Percentiles rank a stretch among this genome's conserved stretches.
Evolutionary conservation across 768 basidiomycete species (phyloP).

Genomic region (Coprinellus aureogranulatus): DNA sequence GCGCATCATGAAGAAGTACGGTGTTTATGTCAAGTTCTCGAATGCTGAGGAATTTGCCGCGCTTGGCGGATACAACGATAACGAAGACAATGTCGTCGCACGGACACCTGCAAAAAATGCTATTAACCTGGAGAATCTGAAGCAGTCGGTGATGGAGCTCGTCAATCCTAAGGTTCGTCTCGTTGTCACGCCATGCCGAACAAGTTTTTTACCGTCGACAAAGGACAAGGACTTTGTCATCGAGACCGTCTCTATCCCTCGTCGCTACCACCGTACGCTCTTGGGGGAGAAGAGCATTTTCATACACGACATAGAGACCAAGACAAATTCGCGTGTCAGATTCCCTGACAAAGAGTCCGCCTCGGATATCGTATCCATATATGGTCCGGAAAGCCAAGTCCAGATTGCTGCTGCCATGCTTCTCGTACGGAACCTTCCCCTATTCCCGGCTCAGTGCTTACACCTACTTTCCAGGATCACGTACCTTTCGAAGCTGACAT

Average conservation of each 20-base stretch:
- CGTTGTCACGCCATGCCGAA: neutral
- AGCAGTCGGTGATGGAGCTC: slow-evolving; percentile 95
- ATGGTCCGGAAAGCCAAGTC: slow-evolving; percentile 94
- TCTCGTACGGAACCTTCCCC: slow-evolving; percentile 52
- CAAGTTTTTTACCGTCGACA: slow-evolving; percentile 1
- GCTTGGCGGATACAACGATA: slow-evolving; percentile 92
- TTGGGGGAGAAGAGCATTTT: slow-evolving; percentile 96
- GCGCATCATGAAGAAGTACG: slow-evolving; percentile 99
- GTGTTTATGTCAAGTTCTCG: slow-evolving; percentile 99
- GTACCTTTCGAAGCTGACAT: slow-evolving; percentile 96
- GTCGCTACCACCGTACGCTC: slow-evolving; percentile 91
- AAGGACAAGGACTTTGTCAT: slow-evolving; percentile 97
- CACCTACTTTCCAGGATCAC: slow-evolving; percentile 62
- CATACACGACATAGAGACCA: slow-evolving; percentile 93
- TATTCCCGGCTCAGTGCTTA: neutral
- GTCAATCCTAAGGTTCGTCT: slow-evolving; percentile 86
- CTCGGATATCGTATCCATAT: slow-evolving; percentile 94
- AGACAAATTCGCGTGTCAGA: slow-evolving; percentile 89
- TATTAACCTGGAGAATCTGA: slow-evolving; percentile 89
- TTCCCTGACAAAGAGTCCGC: slow-evolving; percentile 94
- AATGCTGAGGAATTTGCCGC: slow-evolving; percentile 97
- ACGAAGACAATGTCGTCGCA: slow-evolving; percentile 98
- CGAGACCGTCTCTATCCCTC: slow-evolving; percentile 90
- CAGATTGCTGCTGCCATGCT: slow-evolving; percentile 97
- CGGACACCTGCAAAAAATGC: slow-evolving; percentile 97